Base-by-base conservation (phyloP, 495 filamentous ascomycete species). In the Melanomma pulvis-pyrius region DNA sequence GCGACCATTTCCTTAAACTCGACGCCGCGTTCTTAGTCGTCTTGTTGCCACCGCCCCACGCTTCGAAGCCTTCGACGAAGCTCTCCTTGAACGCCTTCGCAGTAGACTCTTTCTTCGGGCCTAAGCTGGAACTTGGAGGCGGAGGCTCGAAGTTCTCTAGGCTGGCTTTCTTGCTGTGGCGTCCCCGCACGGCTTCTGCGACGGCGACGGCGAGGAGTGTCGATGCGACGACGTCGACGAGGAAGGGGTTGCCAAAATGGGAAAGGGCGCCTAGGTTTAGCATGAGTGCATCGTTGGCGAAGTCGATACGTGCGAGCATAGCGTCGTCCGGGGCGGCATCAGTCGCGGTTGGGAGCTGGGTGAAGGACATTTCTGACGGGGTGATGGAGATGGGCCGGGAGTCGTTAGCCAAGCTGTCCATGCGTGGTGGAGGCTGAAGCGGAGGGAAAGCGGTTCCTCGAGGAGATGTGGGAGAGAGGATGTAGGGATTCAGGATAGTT, bases 171-270 rank as follows among this genome's bases (percentile, higher is more conserved):
- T 39, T 56, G 41, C 24, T 57, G 19, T 34, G 41, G 21, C 51
- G 57, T 1, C 59, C 64, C n/a, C 67, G 63, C 9, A 56, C 49
- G 4, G 64, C 60, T 67, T 78, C 76, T 4, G 76, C 71, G 25
- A 77, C 70, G 0, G 89, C 89, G 22, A 93, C 88, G 13, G 90
- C 79, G 32, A 92, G 73, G 15, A 92, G 78, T 0, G 90, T 88
- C 2, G 86, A 82, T 9, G 90, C 81, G 1, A 85, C 81, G 0
- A 91, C 89, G 73, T 93, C 90, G n/a, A 92, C 82, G 3, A 90
- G 80, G 70, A 91, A 92, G 41, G 90, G 81, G 41, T 85, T 87
- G 1, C 80, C 80, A 24, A 86, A 78, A 6, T 76, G 79, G 5
- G 75, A 71, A 0, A 82, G 69, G 11, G 76, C 78, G 2, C 80